phyloP scores from a whole-genome alignment of 495 filamentous ascomycete genomes.

The Daldinia grandis region DNA sequence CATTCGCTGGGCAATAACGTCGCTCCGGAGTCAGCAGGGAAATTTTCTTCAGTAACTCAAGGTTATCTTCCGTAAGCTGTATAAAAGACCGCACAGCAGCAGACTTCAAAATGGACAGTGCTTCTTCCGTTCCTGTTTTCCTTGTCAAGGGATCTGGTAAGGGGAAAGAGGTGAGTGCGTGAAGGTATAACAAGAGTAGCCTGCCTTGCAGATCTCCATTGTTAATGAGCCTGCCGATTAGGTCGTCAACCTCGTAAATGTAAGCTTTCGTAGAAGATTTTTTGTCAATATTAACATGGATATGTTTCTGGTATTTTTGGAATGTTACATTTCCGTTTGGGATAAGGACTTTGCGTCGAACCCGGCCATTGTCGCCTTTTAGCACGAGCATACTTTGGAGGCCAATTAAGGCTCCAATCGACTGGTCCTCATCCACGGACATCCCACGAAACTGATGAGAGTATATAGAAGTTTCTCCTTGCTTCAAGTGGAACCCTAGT shows the following conservation, averaged over 20 bases:
- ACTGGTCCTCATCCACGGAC: slow-evolving; percentile 61
- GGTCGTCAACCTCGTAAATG: slow-evolving; percentile 57
- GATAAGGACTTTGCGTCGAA: slow-evolving; percentile 58
- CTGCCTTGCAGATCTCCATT: slow-evolving; percentile 64
- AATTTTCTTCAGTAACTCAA: slow-evolving; percentile 53
- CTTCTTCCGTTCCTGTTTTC: slow-evolving; percentile 70
- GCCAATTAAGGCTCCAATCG: slow-evolving; percentile 61
- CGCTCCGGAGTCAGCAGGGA: slow-evolving; percentile 61
- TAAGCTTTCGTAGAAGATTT: slow-evolving; percentile 34
- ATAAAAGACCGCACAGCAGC: slow-evolving; percentile 62
- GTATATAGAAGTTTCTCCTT: slow-evolving; percentile 44
- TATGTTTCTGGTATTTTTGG: slow-evolving; percentile 45
- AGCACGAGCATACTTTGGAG: slow-evolving; percentile 65
- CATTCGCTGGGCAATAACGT: slow-evolving; percentile 39
- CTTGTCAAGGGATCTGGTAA: slow-evolving; percentile 65
- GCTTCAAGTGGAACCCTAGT: slow-evolving; percentile 58
- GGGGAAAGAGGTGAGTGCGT: slow-evolving; percentile 68
- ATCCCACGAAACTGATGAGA: slow-evolving; percentile 65
- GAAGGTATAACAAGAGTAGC: slow-evolving; percentile 63
- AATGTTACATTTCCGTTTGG: slow-evolving; percentile 55
- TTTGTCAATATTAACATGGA: slow-evolving; percentile 51
- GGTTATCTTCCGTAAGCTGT: slow-evolving; percentile 50
- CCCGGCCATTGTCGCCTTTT: slow-evolving; percentile 25
- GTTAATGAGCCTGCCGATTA: slow-evolving; percentile 59
- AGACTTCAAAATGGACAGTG: slow-evolving; percentile 58